Conservation (phyloP, 768 basidiomycete species). For the Lentinus tigrinus region DNA sequence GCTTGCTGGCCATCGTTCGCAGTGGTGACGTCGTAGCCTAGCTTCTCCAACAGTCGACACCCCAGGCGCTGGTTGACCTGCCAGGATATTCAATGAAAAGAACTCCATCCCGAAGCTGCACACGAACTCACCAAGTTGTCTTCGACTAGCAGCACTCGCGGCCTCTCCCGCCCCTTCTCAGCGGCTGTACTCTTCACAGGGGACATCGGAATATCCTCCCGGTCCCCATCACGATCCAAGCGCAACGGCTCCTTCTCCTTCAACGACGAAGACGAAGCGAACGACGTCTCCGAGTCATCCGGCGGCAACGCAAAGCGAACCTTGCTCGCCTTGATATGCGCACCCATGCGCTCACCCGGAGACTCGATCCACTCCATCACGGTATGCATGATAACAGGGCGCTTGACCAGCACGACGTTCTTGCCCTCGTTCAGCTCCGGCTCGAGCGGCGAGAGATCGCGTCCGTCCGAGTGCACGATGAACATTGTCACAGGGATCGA, state of each 20-base stretch:
- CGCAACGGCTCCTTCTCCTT: conserved; percentile 10
- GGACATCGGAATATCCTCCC: conserved; percentile 3
- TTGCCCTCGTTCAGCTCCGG: conserved; percentile 17
- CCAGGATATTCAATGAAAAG: neutral
- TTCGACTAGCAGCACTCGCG: conserved; percentile 25
- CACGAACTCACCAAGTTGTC: conserved; percentile 24
- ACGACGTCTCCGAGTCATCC: neutral
- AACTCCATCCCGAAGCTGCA: neutral
- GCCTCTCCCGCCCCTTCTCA: neutral
- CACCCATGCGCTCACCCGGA: conserved; percentile 20
- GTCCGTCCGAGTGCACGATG: conserved; percentile 21
- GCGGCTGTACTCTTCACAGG: neutral
- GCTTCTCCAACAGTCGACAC: conserved; percentile 25
- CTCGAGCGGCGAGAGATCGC: conserved; percentile 23
- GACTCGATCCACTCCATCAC: conserved; percentile 20
- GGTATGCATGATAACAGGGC: conserved; percentile 26
- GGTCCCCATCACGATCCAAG: neutral
- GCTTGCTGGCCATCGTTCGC: conserved; percentile 28
- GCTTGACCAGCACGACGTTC: conserved; percentile 27
- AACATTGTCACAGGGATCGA: conserved; percentile 12
- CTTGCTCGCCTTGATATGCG: conserved; percentile 14
- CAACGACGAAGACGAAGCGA: neutral
- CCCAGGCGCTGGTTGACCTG: conserved; percentile 29
- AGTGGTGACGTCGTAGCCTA: conserved; percentile 26
- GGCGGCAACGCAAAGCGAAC: conserved; percentile 22